A percentile compares a stretch with the other conserved stretches of the same genome.
Conservation (phyloP, 2,329 filamentous ascomycete genomes). For the Verticillium tricorpus region DNA sequence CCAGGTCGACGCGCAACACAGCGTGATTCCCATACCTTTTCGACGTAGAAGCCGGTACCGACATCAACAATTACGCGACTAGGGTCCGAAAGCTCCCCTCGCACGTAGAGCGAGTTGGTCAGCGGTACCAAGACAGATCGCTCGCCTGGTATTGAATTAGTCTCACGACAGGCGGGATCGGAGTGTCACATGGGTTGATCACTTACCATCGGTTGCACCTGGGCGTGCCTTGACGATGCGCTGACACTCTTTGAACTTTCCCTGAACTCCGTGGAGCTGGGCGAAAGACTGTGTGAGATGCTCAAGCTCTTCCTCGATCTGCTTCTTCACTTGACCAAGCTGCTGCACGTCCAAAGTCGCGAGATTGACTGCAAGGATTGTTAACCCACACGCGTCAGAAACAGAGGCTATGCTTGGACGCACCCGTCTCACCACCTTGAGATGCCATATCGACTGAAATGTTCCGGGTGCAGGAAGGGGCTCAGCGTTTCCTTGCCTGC, state of each 20-base stretch:
- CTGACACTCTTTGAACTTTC: conserved; percentile 88
- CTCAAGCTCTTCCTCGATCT: conserved; percentile 92
- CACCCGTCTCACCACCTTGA: conserved; percentile 10
- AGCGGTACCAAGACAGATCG: conserved; percentile 80
- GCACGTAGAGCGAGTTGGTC: conserved; percentile 92
- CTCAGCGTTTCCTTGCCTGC: neutral
- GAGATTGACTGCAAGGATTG: conserved; percentile 48
- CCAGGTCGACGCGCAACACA: neutral
- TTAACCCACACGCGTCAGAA: neutral
- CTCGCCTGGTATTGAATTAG: conserved; percentile 1
- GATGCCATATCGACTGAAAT: conserved; percentile 5
- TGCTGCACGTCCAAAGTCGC: conserved; percentile 77
- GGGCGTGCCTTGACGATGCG: conserved; percentile 58
- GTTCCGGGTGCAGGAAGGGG: neutral
- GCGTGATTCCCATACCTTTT: conserved; percentile 61
- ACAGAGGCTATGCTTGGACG: neutral
- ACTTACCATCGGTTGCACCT: conserved; percentile 24
- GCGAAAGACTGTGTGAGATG: conserved; percentile 88
- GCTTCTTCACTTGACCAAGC: conserved; percentile 87
- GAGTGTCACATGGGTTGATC: no score
- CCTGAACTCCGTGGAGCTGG: conserved; percentile 83
- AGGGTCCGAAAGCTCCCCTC: conserved; percentile 69
- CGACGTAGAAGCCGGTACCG: conserved; percentile 89
- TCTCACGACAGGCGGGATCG: neutral
- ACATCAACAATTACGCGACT: conserved; percentile 85